Evolutionary conservation across 192 early-diverging fungal genomes (phyloP), one percentile per base, ranked within the genome.

Genomic region (Chytriomyces confervae): DNA sequence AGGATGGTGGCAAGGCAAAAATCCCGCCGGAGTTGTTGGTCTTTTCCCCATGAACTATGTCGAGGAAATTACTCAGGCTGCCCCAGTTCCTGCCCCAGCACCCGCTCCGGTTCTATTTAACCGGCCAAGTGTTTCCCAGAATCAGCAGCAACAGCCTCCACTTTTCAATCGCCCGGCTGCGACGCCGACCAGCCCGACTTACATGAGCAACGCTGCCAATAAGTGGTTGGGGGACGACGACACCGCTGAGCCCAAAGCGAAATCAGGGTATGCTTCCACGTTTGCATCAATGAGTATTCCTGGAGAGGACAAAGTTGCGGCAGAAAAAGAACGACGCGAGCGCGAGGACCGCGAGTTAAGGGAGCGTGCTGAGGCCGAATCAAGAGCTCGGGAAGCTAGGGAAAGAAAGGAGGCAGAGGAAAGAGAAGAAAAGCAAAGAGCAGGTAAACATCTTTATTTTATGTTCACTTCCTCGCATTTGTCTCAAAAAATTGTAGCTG

Each of bases 1-100:
- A 46, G 95, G 93, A 48, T 98, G 96, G 96, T 97, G 95, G 96
- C 87, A 90, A 48, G 96, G 94, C 69, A 86, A 87, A 29, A 92
- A 90, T 70, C 84, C 91, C 66, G 90, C 93, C 77, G 94, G 94
- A 9, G 74, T 84, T 24, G 85, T 89, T 7, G 95, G 95, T 44
- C 79, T 96, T 27, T 97, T 97, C 86, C 95, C 95, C 27, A 84
- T 81, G 79, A 90, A 86, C 62, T 85, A 85, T 53, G 81, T 85
- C 47, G 84, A 85, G 66, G 63, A 66, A 48, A 66, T 66, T 29
- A 10, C 7, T 6, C n/a, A n/a, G 3, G 9, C 64, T 47, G 23
- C 51, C 20, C 10, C 70, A 18, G 18, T 5, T 0, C 49, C 50
- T 16, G 48, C 70, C 7, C 13, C 62, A 20, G 10, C 44, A 10